Evolutionary conservation across 2,329 filamentous ascomycete species (phyloP), one percentile per base, ranked within the genome.

Genomic region (Hymenotorrendiella dingleyae): DNA sequence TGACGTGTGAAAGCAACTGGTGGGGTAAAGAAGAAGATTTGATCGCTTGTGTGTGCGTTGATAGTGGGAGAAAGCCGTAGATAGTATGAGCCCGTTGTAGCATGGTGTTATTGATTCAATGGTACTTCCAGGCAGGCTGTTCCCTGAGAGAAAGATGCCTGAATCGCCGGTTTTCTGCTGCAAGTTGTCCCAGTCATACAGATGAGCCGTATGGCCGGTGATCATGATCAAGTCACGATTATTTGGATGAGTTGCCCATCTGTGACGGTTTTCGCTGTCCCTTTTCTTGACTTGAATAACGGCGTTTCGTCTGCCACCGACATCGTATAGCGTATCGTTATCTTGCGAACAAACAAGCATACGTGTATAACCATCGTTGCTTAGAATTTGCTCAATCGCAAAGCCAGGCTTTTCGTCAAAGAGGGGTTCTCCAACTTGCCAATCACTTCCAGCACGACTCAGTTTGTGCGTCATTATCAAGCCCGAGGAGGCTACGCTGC

Each of bases 401-500:
- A 12, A 10, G 12, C 16, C 10, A 3, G 20, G 16, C 11, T 21
- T 19, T 7, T 21, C 8, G 20, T 36, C 33, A 45, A 49, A 57
- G 41, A 48, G 39, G 38, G 29, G 4, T 16, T 38, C 35, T 6
- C 40, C 34, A 14, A 34, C n/a, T 26, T 41, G 32, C 37, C 37
- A 41, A 16, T 24, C 17, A 8, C 14, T 5, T 29, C 40, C 16
- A 12, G 4, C 33, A 26, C 39, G 19, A 30, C 42, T 28, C 23
- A 49, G 17, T 42, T 39, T 47, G 42, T 47, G 43, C 10, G 45
- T 39, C 20, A 45, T 22, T 11, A 52, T 46, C 10, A 14, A 20
- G 41, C 60, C 61, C 7, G 57, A 60, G 9, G 47, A 41, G 43
- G 62, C 60, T 32, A 62, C 42, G 38, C 45, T 53, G 24, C 45